Percentiles rank a stretch among this genome's conserved stretches.
These are phyloP conservation scores for Hordeum pubiflorum DNA, from an alignment of 202 grass and related monocot species.

Conservation along the genomic window DNA sequence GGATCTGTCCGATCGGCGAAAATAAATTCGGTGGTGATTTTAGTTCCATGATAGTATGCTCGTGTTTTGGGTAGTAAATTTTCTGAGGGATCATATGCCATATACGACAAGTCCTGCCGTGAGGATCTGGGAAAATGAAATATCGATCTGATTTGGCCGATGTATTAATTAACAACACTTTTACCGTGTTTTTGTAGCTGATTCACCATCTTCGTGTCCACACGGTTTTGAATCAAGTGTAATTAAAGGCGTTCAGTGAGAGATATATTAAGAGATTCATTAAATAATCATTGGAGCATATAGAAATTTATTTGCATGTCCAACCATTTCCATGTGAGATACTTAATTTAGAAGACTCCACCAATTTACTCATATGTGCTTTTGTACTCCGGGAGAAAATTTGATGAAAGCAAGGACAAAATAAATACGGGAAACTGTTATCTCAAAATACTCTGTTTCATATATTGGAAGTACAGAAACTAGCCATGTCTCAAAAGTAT, in stretches of 20 bases:
- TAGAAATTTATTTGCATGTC: not conserved
- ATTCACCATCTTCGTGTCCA: not conserved
- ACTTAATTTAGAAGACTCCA: not conserved
- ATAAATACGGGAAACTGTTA: not conserved
- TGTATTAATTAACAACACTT: not conserved
- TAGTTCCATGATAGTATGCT: not conserved
- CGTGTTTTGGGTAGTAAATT: not conserved
- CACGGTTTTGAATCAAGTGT: not conserved
- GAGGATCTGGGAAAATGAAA: not conserved
- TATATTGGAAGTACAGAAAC: not conserved
- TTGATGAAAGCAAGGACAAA: not conserved
- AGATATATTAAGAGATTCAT: not conserved
- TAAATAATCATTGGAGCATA: not conserved
- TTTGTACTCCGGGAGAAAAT: not conserved
- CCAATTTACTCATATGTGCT: not conserved
- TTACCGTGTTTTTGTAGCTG: not conserved
- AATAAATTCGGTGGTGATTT: not conserved
- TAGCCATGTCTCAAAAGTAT: not conserved
- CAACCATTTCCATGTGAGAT: not conserved
- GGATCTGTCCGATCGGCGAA: conserved; percentile 7
- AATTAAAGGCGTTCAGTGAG: not conserved
- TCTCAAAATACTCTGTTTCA: not conserved
- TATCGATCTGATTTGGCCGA: not conserved
- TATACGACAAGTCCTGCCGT: not conserved
- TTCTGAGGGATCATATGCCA: not conserved